A percentile compares a stretch with the other conserved stretches of the same genome.
Evolutionary conservation across 2,329 filamentous ascomycete genomes (phyloP).

Genomic region (Alternaria angustiovoidea): DNA sequence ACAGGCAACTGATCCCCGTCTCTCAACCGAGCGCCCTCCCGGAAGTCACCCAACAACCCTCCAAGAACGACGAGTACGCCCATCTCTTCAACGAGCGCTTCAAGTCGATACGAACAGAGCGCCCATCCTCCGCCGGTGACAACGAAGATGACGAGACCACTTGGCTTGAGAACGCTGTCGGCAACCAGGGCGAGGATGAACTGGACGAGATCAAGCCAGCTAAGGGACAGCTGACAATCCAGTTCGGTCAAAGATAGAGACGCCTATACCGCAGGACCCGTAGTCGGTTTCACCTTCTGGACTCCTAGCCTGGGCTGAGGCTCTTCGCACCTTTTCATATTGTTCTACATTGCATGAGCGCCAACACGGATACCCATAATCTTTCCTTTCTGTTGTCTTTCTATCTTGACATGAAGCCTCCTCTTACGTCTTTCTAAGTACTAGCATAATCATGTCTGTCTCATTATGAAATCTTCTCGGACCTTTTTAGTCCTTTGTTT

Average conservation of each 20-base stretch:
- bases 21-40: slow-evolving; percentile 54
- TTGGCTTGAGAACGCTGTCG: slow-evolving; percentile 46
- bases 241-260: slow-evolving; percentile 45
- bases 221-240: slow-evolving; percentile 47
- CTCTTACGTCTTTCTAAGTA: neutral
- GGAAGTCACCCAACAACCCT: slow-evolving; percentile 44
- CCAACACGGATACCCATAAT: slow-evolving; percentile 42
- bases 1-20: slow-evolving; percentile 60
- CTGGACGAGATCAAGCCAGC: slow-evolving; percentile 29
- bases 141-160: slow-evolving; percentile 46
- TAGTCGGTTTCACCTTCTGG: slow-evolving; percentile 4
- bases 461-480: neutral
- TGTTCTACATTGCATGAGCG: slow-evolving; percentile 21
- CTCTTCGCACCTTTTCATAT: slow-evolving; percentile 32
- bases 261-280: neutral
- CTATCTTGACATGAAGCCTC: neutral
- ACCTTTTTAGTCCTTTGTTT: neutral
- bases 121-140: slow-evolving; percentile 32
- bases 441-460: slow-evolving; percentile 1
- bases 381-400: neutral
- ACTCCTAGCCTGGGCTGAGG: slow-evolving; percentile 11
- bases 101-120: slow-evolving; percentile 34
- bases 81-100: slow-evolving; percentile 55
- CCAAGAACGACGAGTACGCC: slow-evolving; percentile 49
- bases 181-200: slow-evolving; percentile 30